Base-by-base conservation (phyloP, 371 early-diverging fungal genomes). In the Apophysomyces elegans region DNA sequence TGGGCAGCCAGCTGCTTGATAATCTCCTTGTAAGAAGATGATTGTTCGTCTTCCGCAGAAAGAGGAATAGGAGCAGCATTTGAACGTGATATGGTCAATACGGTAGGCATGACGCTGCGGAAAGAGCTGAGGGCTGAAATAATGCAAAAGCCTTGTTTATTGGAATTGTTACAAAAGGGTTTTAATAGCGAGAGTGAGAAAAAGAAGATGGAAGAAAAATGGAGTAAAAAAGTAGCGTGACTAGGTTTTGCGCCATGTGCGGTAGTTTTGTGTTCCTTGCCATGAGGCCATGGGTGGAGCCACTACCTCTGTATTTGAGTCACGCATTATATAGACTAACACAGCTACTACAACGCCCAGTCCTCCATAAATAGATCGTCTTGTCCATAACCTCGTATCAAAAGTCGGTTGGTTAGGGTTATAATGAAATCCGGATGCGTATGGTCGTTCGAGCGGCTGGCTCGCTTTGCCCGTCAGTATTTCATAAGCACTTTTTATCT, bases 21-120 rank as follows among this genome's bases (percentile, higher is more conserved):
- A 21, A 84, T 73, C 35, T 84, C 88, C 69, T 77, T 78, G 66
- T 85, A 87, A 56, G 86, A 74, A 56, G 79, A 64, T 35, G 71
- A 26, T 65, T 66, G 61, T 57, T 64, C 70, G 61, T 63, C 77
- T 35, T 64, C 68, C 37, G 56, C 58, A 61, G 56, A 68, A 41
- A 45, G 58, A 44, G 74, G 73, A 60, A 77, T 70, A 44, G 72
- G 66, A 58, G 67, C 72, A 39, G 71, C 74, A 37, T 75, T 68
- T 58, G 68, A 73, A 37, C 64, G 73, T 44, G 66, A 65, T 54
- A 70, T 65, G 44, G 68, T 60, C 18, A 67, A 63, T 14, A 72
- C 35, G 11, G 71, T 78, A 13, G 75, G 75, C 62, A 58, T 78
- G 61, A 63, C 68, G 64, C 39, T 39, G 59, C 61, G 37, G 60